These are phyloP conservation scores for Raphanus sativus DNA, from an alignment of 345 rosid species.

Conservation along the genomic window DNA sequence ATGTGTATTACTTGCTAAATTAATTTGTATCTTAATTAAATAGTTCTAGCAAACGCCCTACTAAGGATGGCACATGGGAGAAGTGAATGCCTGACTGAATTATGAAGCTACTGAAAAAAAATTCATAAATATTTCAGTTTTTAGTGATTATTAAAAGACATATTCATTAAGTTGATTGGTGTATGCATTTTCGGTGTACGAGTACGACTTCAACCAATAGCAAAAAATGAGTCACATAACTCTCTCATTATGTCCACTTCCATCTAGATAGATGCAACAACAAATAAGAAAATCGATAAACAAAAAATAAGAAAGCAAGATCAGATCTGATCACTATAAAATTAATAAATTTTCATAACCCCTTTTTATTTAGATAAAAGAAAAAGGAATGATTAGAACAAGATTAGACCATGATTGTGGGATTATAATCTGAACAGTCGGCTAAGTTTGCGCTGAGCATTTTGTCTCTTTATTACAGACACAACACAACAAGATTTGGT, in stretches of 20 bases:
- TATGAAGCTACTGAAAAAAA: background rate
- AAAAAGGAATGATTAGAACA: slow-evolving; percentile 33
- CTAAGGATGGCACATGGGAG: slow-evolving; percentile 35
- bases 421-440: slow-evolving; percentile 62
- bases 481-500: slow-evolving; percentile 48
- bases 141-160: background rate
- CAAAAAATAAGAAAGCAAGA: background rate
- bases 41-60: slow-evolving; percentile 12
- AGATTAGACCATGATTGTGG: slow-evolving; percentile 52
- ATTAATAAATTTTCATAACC: background rate
- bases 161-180: slow-evolving; percentile 24
- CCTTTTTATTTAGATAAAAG: background rate
- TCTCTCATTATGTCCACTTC: slow-evolving; percentile 30
- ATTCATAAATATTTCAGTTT: background rate
- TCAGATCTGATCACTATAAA: slow-evolving; percentile 25
- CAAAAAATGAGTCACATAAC: slow-evolving; percentile 5
- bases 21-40: slow-evolving; percentile 7
- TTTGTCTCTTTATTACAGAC: slow-evolving; percentile 59
- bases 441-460: slow-evolving; percentile 67
- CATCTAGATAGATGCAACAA: background rate
- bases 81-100: slow-evolving; percentile 28
- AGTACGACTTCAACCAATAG: slow-evolving; percentile 19
- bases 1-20: slow-evolving; percentile 20
- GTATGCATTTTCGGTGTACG: slow-evolving; percentile 10
- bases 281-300: background rate